Evolutionary conservation across 306 rosid species (phyloP).

Genomic region (apple (Malus domestica)): ASM211411v1 NC_041790.1:9979501-9980000

Average conservation of each 20-base stretch:
- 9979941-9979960: neutral
- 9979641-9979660: no score
- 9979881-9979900: slow-evolving; percentile 76
- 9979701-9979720: slow-evolving; percentile 63
- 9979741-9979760: slow-evolving; percentile 68
- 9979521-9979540: slow-evolving; percentile 59
- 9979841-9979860: neutral
- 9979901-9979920: slow-evolving; percentile 74
- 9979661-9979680: neutral
- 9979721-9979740: slow-evolving; percentile 41
- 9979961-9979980: slow-evolving; percentile 8
- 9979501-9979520: slow-evolving; percentile 66
- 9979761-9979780: slow-evolving; percentile 60
- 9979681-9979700: slow-evolving; percentile 36
- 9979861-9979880: slow-evolving; percentile 35
- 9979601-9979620: neutral
- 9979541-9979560: slow-evolving; percentile 72
- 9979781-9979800: no score
- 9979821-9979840: neutral
- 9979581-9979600: slow-evolving; percentile 31
- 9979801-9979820: neutral
- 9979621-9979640: neutral
- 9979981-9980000: slow-evolving; percentile 6
- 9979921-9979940: slow-evolving; percentile 56
- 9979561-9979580: slow-evolving; percentile 69